Base-by-base conservation (phyloP, 23 red algal species). In the Gracilaria caudata region DNA sequence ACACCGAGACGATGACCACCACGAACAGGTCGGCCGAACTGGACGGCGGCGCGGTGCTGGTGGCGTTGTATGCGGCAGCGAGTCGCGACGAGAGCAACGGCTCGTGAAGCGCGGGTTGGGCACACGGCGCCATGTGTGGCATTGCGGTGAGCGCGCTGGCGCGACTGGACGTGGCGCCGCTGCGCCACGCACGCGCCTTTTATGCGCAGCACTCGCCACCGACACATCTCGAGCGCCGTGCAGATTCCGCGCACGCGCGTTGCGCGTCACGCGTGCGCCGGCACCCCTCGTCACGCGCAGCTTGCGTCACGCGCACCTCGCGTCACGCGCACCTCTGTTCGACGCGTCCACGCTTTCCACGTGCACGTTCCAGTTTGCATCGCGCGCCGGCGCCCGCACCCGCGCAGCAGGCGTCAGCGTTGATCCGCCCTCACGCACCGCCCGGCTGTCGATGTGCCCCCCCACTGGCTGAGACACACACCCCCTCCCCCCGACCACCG, bases 11-110 rank as follows among this genome's bases (percentile, higher is more conserved):
- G 36, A 86, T 47, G 32, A 86, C 23, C 12, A 86, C 64, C 16
- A 86, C 66, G 26, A 86, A 86, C 13, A 86, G 65, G 68, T 86
- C 82, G 0, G 79, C 79, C 36, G 79, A 83, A n/a, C 36, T 53
- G 36, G 79, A 45, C 16, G 79, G 26, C 32, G 37, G 79, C 34
- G 79, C 29, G 43, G 79, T 38, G 43, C 35, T 17, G 30, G 79
- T 47, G 38, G 70, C 70, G 35, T 75, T 75, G 43, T 66, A 17
- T 30, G 32, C 61, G 12, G 70, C 25, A 26, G 38, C 70, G 29
- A 46, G 39, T 23, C 21, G 39, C 13, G 21, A 2, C 21, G 38
- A 26, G 39, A 41, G 65, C 49, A 53, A 26, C 33, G 65, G 65
- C 57, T 20, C 23, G 9, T 60, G 23, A 20, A 60, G 57, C 57